Percentiles rank a stretch among this genome's conserved stretches.
These are phyloP conservation scores for Stropharia rugosoannulata DNA, from an alignment of 768 basidiomycete species.

Conservation along the genomic window DNA sequence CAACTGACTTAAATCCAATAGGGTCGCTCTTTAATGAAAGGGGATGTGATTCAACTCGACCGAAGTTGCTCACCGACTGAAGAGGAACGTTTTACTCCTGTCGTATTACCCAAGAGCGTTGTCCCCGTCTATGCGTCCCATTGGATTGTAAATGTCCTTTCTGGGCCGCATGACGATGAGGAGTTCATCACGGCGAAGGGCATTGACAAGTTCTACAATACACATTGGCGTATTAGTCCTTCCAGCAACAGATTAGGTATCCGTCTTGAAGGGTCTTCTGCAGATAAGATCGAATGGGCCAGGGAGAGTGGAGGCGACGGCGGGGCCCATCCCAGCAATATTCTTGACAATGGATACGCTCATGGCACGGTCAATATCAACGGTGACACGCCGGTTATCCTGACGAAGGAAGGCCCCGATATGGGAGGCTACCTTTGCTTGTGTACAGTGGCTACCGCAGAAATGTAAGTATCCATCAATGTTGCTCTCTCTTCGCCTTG, in stretches of 20 bases:
- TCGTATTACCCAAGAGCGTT: constrained; percentile 23
- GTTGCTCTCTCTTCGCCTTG: not conserved
- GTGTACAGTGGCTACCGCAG: constrained; percentile 50
- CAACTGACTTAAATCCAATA: constrained; percentile 15
- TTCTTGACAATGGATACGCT: constrained; percentile 61
- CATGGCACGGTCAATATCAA: constrained; percentile 59
- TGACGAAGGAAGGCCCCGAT: constrained; percentile 60
- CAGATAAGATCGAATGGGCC: constrained; percentile 49
- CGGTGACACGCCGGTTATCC: constrained; percentile 69
- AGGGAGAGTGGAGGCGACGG: constrained; percentile 61
- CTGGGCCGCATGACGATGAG: constrained; percentile 63
- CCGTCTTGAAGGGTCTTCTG: constrained; percentile 40
- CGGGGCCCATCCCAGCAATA: constrained; percentile 68
- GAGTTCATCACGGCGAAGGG: constrained; percentile 53
- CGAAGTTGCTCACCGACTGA: constrained; percentile 21
- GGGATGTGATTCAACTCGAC: constrained; percentile 49
- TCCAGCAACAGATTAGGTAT: constrained; percentile 67
- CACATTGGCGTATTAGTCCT: constrained; percentile 50
- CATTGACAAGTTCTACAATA: constrained; percentile 47
- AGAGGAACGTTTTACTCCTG: constrained; percentile 11
- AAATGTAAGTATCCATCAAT: constrained; percentile 38
- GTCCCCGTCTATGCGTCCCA: constrained; percentile 45
- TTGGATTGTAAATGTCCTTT: constrained; percentile 54
- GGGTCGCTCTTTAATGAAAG: constrained; percentile 50
- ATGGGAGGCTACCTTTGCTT: constrained; percentile 63